Percentiles rank a stretch among this genome's conserved stretches.
Evolutionary conservation across 1,139 yeast species (phyloP).

Genomic region (Suhomyces guaymorum): DNA sequence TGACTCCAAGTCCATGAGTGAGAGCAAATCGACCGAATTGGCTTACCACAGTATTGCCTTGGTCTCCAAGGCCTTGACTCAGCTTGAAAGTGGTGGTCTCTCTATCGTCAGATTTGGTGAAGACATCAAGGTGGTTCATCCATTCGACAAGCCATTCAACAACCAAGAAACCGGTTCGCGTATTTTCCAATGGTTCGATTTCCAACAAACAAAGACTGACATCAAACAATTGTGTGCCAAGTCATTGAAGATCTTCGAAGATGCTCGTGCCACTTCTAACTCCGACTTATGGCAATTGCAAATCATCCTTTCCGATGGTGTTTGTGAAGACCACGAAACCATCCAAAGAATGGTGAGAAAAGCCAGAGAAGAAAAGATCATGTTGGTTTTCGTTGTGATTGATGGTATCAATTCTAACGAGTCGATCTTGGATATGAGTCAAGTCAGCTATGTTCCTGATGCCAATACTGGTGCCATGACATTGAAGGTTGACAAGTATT

Average conservation of each 20-base stretch:
- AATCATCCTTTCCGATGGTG: slow-evolving; percentile 92
- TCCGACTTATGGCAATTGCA: slow-evolving; percentile 90
- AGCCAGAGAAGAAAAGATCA: slow-evolving; percentile 89
- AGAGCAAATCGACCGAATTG: slow-evolving; percentile 82
- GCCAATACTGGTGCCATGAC: slow-evolving; percentile 70
- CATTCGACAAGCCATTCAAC: slow-evolving; percentile 79
- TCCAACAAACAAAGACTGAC: slow-evolving; percentile 86
- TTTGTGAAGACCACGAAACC: slow-evolving; percentile 90
- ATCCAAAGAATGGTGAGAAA: slow-evolving; percentile 80
- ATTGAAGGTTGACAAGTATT: slow-evolving; percentile 76
- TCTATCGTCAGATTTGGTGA: slow-evolving; percentile 93
- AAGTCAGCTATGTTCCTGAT: slow-evolving; percentile 72
- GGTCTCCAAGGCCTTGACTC: slow-evolving; percentile 91
- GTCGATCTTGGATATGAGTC: slow-evolving; percentile 92
- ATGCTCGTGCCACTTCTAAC: slow-evolving; percentile 57
- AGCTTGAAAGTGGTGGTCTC: slow-evolving; percentile 90
- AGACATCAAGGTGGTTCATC: slow-evolving; percentile 79
- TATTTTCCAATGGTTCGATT: slow-evolving; percentile 86
- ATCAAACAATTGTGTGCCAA: slow-evolving; percentile 69
- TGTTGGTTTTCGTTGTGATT: slow-evolving; percentile 92
- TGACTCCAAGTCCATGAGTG: slow-evolving; percentile 97
- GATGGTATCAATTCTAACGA: slow-evolving; percentile 86
- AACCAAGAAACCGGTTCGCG: slow-evolving; percentile 80
- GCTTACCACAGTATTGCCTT: slow-evolving; percentile 95
- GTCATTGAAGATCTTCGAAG: slow-evolving; percentile 74